Conservation (phyloP, 148 eudicot genomes). For the Suaeda aralocaspica region DNA sequence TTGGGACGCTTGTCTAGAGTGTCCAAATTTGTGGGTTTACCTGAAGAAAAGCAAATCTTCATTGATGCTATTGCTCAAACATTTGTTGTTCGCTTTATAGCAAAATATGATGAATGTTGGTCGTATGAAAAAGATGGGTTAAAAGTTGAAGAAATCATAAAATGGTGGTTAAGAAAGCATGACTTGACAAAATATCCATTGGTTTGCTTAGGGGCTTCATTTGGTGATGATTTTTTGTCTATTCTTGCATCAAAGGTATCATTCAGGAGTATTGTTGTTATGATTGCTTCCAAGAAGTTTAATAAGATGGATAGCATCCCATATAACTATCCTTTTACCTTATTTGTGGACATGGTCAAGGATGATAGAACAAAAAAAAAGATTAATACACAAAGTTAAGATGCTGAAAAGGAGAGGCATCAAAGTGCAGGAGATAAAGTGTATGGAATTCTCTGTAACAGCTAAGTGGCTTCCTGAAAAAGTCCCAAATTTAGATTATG, state of each 20-base stretch:
- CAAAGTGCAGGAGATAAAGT: conserved; percentile 54
- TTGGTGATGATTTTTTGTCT: conserved; percentile 87
- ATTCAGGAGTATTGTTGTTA: conserved; percentile 56
- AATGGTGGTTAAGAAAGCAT: conserved; percentile 58
- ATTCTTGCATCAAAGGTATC: conserved; percentile 55
- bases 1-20: conserved; percentile 57
- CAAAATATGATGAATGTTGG: conserved; percentile 74
- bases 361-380: conserved; percentile 45
- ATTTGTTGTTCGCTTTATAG: conserved; percentile 59
- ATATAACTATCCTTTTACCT: conserved; percentile 70
- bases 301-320: conserved; percentile 47
- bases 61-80: conserved; percentile 59
- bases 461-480: conserved; percentile 53
- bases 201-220: conserved; percentile 85
- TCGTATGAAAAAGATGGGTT: conserved; percentile 48
- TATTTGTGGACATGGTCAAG: conserved; percentile 94
- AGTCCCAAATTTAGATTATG: conserved; percentile 42
- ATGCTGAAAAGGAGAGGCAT: conserved; percentile 48
- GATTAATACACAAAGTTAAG: conserved; percentile 36
- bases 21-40: conserved; percentile 72
- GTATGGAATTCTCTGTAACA: conserved; percentile 62
- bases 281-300: conserved; percentile 77
- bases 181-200: conserved; percentile 59
- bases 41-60: conserved; percentile 73
- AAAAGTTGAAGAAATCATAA: conserved; percentile 38